Base-by-base conservation (phyloP, 2,329 filamentous ascomycete genomes). In the Aspergillus novoparasiticus region DNA sequence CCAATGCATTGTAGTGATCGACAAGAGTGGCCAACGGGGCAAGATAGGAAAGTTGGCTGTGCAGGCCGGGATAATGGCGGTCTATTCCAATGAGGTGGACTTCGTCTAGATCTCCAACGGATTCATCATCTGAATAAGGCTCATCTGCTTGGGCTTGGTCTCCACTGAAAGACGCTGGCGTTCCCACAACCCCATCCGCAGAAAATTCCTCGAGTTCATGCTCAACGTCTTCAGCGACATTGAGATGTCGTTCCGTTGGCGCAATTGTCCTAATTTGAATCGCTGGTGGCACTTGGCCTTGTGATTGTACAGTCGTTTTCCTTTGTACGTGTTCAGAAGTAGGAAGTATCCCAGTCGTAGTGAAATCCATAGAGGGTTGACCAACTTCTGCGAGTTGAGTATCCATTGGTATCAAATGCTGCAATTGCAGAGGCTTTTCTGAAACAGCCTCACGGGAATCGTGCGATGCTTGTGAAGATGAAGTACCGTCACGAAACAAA, bases 1-100 rank as follows among this genome's bases (percentile, higher is more conserved):
- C 72, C 26, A 75, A 39, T 8, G 75, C 66, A 60, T 78, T 73
- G 63, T 78, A 81, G 62, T 81, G 76, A 58, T 80, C 77, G 53
- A 73, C 64, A n/a, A 84, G 75, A 9, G 75, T 77, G 21, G 78
- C 74, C 12, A 84, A 76, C 28, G 78, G 75, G 50, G 76, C 71
- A 61, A 80, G 83, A 64, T 83, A 82, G 10, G 79, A 78, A 28
- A 78, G 64, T 48, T 76, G 73, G 60, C 77, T 82, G 36, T 76
- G 79, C 16, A 79, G 65, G 6, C 80, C 80, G 11, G 70, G 69
- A 14, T 72, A 71, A 63, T 75, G 62, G 32, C 72, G 74, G 63
- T 75, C 65, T 51, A 71, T 64, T 28, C 46, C 58, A 50, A 67
- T 28, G 26, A 60, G 58, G 30, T 26, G 53, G 34, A 59, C 51